Evolutionary conservation across 179 eudicot genomes (phyloP), one percentile per base, ranked within the genome.

Genomic region (Patellifolia procumbens): DNA sequence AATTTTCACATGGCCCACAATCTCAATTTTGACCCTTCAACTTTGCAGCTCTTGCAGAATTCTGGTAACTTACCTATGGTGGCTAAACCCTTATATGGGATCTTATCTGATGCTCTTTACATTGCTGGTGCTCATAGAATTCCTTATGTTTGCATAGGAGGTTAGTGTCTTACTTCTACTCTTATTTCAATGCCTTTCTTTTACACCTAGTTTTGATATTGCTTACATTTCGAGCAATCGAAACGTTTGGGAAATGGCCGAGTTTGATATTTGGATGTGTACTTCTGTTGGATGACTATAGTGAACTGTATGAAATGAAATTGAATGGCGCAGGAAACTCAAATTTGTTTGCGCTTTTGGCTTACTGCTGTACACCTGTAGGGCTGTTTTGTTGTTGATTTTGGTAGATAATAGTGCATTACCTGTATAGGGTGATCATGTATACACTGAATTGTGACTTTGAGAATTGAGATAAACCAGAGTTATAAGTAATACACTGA

Each of bases 121-220:
- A 91, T 95, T 85, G 91, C 89, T 71, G 89, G 90, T 72, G 91
- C 89, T 72, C 97, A 85, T 80, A 82, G 98, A 79, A 73, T 94
- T 60, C 98, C 98, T 58, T 94, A 94, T 81, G 79, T 94, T 76
- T 88, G 89, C 66, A 87, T 91, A 71, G 98, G 98, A 90, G 98
- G 98, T 94, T 55, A 78, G 87, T 76, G 75, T 20, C 13, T 28
- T 15, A 4, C 11, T 19, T 19, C 12, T n/a, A 4, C 1, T 37
- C 32, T 20, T 32, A 9, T 3, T 53, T 55, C 20, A 26, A 4
- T 29, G 13, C 22, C 20, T 70, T 39, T 39, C 20, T 35, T 78
- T 37, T 46, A 6, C 43, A 39, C 8, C 0, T 39, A 39, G 10
- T 39, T 39, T 39, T 6, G 45, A 39, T 66, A n/a, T n/a, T n/a